A percentile compares a stretch with the other conserved stretches of the same genome.
Evolutionary conservation across 1,284 basidiomycete species (phyloP).

Genomic region (Sporisorium exsertum): DNA sequence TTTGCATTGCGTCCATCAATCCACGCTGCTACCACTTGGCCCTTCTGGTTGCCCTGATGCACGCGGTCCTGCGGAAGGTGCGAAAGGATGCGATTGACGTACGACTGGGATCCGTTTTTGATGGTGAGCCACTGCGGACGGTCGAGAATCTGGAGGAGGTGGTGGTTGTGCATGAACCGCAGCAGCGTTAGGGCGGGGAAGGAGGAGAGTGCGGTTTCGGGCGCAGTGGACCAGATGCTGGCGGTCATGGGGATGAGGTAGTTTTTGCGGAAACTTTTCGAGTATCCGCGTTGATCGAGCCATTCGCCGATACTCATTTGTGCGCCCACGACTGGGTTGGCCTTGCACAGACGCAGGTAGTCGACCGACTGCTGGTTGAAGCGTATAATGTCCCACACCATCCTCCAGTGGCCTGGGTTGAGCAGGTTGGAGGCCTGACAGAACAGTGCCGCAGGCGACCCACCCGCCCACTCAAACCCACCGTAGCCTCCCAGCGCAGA

Average conservation of each 20-base stretch:
- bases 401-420: slow-evolving; percentile 79
- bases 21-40: slow-evolving; percentile 29
- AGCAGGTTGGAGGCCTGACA: slow-evolving; percentile 68
- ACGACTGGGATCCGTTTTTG: slow-evolving; percentile 74
- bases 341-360: slow-evolving; percentile 53
- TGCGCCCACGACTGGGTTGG: slow-evolving; percentile 30
- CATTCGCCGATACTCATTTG: slow-evolving; percentile 79
- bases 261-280: slow-evolving; percentile 78
- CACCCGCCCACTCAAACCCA: slow-evolving; percentile 60
- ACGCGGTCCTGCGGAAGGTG: slow-evolving; percentile 22
- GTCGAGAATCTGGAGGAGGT: slow-evolving; percentile 79
- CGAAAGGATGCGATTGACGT: slow-evolving; percentile 51
- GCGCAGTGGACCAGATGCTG: slow-evolving; percentile 82
- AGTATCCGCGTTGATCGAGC: slow-evolving; percentile 77
- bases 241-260: slow-evolving; percentile 75
- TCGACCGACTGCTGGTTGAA: slow-evolving; percentile 79
- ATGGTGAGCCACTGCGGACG: slow-evolving; percentile 84
- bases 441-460: slow-evolving; percentile 42
- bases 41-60: slow-evolving; percentile 28
- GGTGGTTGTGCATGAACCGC: slow-evolving; percentile 83
- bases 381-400: slow-evolving; percentile 81
- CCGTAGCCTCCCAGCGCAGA: slow-evolving; percentile 18
- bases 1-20: slow-evolving; percentile 28
- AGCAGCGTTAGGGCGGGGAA: slow-evolving; percentile 81
- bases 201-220: slow-evolving; percentile 78